Percentiles rank a stretch among this genome's conserved stretches.
Conservation (phyloP, 495 filamentous ascomycete genomes). For the Venustampulla echinocandica region DNA sequence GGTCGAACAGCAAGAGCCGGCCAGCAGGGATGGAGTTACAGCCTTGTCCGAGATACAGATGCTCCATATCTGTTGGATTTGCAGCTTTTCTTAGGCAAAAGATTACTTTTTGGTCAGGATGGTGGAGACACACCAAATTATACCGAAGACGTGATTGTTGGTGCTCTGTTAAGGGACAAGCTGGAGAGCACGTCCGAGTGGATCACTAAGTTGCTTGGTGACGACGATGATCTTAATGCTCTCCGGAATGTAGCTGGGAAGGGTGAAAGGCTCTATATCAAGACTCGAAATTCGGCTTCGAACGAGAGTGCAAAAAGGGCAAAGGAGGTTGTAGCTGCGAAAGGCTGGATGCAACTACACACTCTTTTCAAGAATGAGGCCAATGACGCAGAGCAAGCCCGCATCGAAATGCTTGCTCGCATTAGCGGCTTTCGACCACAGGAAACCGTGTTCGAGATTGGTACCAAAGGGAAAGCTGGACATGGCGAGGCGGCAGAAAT, state of each 20-base stretch:
- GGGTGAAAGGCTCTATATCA: constrained; percentile 86
- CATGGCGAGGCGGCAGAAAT: constrained; percentile 67
- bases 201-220: constrained; percentile 64
- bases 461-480: constrained; percentile 53
- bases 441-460: constrained; percentile 93
- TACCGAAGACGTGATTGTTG: constrained; percentile 72
- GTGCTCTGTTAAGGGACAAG: constrained; percentile 56
- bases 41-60: constrained; percentile 75
- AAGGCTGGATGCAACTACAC: constrained; percentile 62
- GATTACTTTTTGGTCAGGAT: constrained; percentile 59
- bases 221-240: constrained; percentile 61
- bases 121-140: constrained; percentile 52
- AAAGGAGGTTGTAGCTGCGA: constrained; percentile 59
- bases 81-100: constrained; percentile 85
- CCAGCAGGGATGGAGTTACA: constrained; percentile 88
- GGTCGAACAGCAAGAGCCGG: constrained; percentile 92
- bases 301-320: constrained; percentile 77
- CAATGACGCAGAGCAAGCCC: constrained; percentile 54
- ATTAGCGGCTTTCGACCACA: constrained; percentile 79
- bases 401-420: constrained; percentile 74
- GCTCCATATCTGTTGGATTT: constrained; percentile 85
- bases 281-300: constrained; percentile 81
- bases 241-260: constrained; percentile 69
- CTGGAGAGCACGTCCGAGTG: constrained; percentile 70
- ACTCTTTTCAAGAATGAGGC: constrained; percentile 64